Evolutionary conservation across 208 protist species (phyloP), one percentile per base, ranked within the genome.

Genomic region (Wallacemonas rigidus): DNA sequence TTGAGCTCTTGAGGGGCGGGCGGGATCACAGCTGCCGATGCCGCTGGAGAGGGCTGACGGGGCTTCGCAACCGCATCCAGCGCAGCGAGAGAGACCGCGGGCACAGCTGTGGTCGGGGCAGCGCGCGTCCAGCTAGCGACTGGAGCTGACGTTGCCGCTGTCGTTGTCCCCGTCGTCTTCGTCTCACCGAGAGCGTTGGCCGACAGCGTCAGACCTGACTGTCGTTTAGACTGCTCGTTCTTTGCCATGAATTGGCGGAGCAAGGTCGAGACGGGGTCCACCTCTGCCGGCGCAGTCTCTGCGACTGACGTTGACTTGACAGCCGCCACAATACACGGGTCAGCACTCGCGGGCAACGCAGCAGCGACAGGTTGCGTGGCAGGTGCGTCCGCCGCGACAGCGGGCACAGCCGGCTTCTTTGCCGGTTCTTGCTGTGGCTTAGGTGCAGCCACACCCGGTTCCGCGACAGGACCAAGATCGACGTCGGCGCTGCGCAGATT

Each of bases 401-500:
- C 41, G 61, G 68, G 11, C 63, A 48, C 40, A 45, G 39, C 69
- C n/a, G 72, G 57, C 69, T 74, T 75, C 74, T 45, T 36, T 26
- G 76, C 71, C 2, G 47, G 48, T 2, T 40, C 58, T 15, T 35
- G 8, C 1, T 7, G 11, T 5, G 63, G 41, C 40, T 74, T 67
- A 17, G 36, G 60, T 15, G 61, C 75, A 14, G 63, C 12, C 53
- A 48, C 35, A 64, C 41, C 58, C 11, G 61, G 50, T 41, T 60
- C 51, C 3, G 38, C 36, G 4, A 54, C 54, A 11, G 69, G 55
- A 3, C 56, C 56, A 43, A 95, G 65, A 53, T 72, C 14, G 74
- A 93, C 87, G 35, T 54, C 71, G 2, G 64, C 47, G 57, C 92
- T 80, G 36, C 90, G 80, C 61, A 95, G 79, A 63, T 91, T 92